These are phyloP conservation scores for Rhodotorula mucilaginosa DNA, from an alignment of 1,284 basidiomycete species.

Conservation along the genomic window DNA sequence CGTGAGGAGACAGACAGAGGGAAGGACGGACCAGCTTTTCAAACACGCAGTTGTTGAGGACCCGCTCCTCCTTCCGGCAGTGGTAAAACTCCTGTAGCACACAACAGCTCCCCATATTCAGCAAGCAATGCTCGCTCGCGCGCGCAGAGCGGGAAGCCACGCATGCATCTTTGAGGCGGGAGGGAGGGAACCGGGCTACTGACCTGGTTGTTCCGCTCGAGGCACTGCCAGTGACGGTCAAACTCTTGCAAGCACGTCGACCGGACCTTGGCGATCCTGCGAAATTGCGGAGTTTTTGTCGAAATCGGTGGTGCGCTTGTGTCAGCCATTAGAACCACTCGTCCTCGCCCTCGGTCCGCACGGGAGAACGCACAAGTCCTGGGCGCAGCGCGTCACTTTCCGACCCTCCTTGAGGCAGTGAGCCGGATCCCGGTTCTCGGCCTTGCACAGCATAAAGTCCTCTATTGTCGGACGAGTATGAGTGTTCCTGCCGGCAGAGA, in stretches of 20 bases:
- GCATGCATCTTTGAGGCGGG: not conserved
- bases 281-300: not conserved
- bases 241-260: slow-evolving; percentile 88
- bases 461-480: slow-evolving; percentile 56
- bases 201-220: slow-evolving; percentile 94
- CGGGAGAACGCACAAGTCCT: slow-evolving; percentile 70
- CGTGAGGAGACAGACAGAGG: not conserved
- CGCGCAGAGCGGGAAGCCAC: too few relatives aligned
- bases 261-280: slow-evolving; percentile 85
- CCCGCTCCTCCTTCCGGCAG: slow-evolving; percentile 85
- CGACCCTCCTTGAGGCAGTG: slow-evolving; percentile 96
- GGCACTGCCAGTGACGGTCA: slow-evolving; percentile 89
- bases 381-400: slow-evolving; percentile 91
- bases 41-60: slow-evolving; percentile 93
- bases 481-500: not conserved
- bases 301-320: too few relatives aligned
- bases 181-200: slow-evolving; percentile 36
- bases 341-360: too few relatives aligned
- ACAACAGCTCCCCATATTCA: too few relatives aligned
- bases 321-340: too few relatives aligned
- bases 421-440: slow-evolving; percentile 80
- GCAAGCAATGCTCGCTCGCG: not conserved
- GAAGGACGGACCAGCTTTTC: slow-evolving; percentile 67
- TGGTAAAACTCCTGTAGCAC: slow-evolving; percentile 73
- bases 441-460: slow-evolving; percentile 99